Percentiles rank a stretch among this genome's conserved stretches.
phyloP scores from a whole-genome alignment of 169 alveolate genomes.

The Cryptosporidium sp. region DNA sequence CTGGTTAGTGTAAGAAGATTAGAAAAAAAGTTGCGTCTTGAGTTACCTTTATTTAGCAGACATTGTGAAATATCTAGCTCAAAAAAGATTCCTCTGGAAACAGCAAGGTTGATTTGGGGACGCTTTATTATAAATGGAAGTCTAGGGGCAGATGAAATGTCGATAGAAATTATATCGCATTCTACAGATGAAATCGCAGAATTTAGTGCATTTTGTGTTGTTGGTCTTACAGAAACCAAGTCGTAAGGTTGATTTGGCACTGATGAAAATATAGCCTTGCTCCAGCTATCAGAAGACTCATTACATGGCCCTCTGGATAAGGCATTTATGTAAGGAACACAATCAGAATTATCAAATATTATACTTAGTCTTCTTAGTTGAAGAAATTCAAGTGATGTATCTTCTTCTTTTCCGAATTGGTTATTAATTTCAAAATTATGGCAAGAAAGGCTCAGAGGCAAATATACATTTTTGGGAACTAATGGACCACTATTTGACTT shows the following conservation, averaged over 20 bases:
- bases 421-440: constrained; percentile 30
- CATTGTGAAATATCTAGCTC: constrained; percentile 49
- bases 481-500: constrained; percentile 37
- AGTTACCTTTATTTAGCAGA: constrained; percentile 42
- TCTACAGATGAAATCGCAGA: constrained; percentile 57
- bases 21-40: constrained; percentile 37
- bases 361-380: constrained; percentile 62
- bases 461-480: constrained; percentile 41
- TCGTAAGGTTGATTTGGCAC: constrained; percentile 43
- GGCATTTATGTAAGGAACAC: constrained; percentile 63
- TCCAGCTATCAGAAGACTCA: constrained; percentile 73
- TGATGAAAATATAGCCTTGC: constrained; percentile 62
- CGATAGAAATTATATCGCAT: constrained; percentile 62
- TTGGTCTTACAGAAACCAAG: constrained; percentile 61
- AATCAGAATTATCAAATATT: constrained; percentile 45
- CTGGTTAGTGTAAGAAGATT: constrained; percentile 43
- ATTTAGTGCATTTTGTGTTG: constrained; percentile 56
- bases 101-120: constrained; percentile 48
- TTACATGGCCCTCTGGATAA: constrained; percentile 52
- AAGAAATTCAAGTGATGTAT: constrained; percentile 50
- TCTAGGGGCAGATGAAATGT: constrained; percentile 44
- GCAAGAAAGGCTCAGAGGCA: constrained; percentile 62
- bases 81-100: constrained; percentile 62
- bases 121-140: constrained; percentile 59
- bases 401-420: constrained; percentile 25